A percentile compares a stretch with the other conserved stretches of the same genome.
Evolutionary conservation across 2,329 filamentous ascomycete genomes (phyloP).

Genomic region (Trichoderma oligosporum): DNA sequence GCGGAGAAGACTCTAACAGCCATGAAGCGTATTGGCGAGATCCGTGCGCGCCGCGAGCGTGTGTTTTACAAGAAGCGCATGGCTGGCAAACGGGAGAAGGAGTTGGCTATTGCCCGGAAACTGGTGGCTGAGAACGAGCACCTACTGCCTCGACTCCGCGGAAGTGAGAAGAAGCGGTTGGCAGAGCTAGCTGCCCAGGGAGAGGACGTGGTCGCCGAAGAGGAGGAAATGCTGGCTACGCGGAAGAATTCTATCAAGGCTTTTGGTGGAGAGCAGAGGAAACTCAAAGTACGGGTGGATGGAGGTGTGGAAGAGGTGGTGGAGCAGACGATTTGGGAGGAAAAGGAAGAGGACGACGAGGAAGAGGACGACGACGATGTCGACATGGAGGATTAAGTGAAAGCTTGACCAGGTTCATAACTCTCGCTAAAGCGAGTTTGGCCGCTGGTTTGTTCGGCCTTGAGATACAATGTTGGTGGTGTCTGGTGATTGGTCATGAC

Average conservation of each 20-base stretch:
- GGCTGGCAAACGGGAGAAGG: slow-evolving; percentile 80
- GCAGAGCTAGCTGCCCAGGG: slow-evolving; percentile 52
- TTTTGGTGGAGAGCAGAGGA: slow-evolving; percentile 43
- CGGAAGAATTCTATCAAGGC: slow-evolving; percentile 35
- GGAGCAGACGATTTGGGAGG: slow-evolving; percentile 21
- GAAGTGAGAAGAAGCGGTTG: slow-evolving; percentile 57
- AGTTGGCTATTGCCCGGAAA: slow-evolving; percentile 76
- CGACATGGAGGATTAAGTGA: slow-evolving; percentile 34
- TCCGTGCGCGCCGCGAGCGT: slow-evolving; percentile 76
- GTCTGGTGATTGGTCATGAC: slow-evolving; percentile 14
- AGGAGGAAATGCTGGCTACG: slow-evolving; percentile 29
- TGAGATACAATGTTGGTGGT: slow-evolving; percentile 9
- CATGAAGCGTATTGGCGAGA: slow-evolving; percentile 87
- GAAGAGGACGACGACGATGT: slow-evolving; percentile 30
- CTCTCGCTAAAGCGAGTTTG: slow-evolving; percentile 14
- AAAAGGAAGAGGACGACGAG: slow-evolving; percentile 24
- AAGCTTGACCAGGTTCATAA: slow-evolving; percentile 10
- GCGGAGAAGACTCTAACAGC: slow-evolving; percentile 82
- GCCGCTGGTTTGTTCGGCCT: slow-evolving; percentile 4
- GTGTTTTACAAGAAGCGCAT: slow-evolving; percentile 93
- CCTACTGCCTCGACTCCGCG: slow-evolving; percentile 71
- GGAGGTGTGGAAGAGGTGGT: slow-evolving; percentile 32
- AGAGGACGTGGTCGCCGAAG: slow-evolving; percentile 45
- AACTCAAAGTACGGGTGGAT: slow-evolving; percentile 37
- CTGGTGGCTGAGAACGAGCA: slow-evolving; percentile 90